Evolutionary conservation across 352 stramenopile genomes (phyloP).

Genomic region (Phytophthora pluvialis): DNA sequence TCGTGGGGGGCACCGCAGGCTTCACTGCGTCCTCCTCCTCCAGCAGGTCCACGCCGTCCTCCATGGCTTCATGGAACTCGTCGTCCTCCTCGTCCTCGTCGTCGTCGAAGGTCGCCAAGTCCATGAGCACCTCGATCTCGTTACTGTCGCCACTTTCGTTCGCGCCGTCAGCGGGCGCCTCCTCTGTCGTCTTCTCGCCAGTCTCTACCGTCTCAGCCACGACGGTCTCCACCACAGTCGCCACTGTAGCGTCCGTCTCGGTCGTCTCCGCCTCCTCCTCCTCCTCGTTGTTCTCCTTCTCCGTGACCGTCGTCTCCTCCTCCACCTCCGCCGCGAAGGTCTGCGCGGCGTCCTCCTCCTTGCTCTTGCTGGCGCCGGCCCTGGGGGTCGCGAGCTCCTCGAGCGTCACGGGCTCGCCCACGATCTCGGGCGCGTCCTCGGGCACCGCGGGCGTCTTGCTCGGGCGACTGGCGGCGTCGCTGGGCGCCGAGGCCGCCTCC

Average conservation of each 20-base stretch:
- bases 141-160: constrained; percentile 17
- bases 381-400: constrained; percentile 30
- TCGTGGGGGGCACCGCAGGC: constrained; percentile 54
- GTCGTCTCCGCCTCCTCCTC: not conserved
- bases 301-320: not conserved
- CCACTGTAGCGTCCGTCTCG: not conserved
- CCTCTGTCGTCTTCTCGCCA: constrained; percentile 15
- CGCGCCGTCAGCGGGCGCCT: constrained; percentile 9
- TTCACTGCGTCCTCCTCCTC: constrained; percentile 38
- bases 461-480: constrained; percentile 21
- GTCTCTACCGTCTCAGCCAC: not conserved
- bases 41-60: constrained; percentile 40
- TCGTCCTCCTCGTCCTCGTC: constrained; percentile 45
- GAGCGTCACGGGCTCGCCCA: constrained; percentile 36
- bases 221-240: not conserved
- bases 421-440: constrained; percentile 41
- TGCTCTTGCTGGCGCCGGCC: not conserved
- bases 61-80: constrained; percentile 55
- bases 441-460: constrained; percentile 30
- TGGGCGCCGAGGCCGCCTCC: constrained; percentile 24
- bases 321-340: not conserved
- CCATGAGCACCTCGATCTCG: constrained; percentile 26
- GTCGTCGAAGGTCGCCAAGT: constrained; percentile 30
- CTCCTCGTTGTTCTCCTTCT: constrained; percentile 11
- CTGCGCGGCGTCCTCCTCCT: not conserved